Percentiles rank a stretch among this genome's conserved stretches.
phyloP scores from a whole-genome alignment of 768 basidiomycete genomes.

The Serendipita indica region DNA sequence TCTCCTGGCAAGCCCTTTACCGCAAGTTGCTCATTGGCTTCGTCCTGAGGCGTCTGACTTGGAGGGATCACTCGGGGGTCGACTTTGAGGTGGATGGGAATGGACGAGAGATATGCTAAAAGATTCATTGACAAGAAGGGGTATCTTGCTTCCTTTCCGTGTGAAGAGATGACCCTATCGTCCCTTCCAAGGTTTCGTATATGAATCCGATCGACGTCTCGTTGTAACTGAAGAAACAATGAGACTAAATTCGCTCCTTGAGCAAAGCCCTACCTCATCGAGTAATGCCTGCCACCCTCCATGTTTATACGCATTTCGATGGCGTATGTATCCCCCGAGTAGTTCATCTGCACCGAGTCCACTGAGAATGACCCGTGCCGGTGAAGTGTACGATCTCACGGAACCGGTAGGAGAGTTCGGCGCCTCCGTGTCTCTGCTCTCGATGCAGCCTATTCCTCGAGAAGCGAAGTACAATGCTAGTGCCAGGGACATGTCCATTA shows the following conservation, averaged over 20 bases:
- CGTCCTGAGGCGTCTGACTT: not conserved
- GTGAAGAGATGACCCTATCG: conserved; percentile 81
- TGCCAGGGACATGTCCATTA: conserved; percentile 76
- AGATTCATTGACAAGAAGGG: conserved; percentile 77
- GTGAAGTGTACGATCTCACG: conserved; percentile 40
- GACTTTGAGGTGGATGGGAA: conserved; percentile 72
- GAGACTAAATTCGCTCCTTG: conserved; percentile 6
- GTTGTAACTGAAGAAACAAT: conserved; percentile 48
- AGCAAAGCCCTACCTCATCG: conserved; percentile 44
- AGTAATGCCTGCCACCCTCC: conserved; percentile 66
- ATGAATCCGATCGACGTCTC: conserved; percentile 78
- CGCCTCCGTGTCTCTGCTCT: conserved; percentile 23
- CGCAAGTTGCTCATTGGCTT: not conserved
- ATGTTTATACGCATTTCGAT: conserved; percentile 54
- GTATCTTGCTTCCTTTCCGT: conserved; percentile 84
- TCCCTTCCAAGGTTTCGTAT: conserved; percentile 84
- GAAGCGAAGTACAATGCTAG: conserved; percentile 90
- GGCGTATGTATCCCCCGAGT: conserved; percentile 84
- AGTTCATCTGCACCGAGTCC: conserved; percentile 94
- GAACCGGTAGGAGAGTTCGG: conserved; percentile 19
- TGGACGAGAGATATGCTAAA: conserved; percentile 55
- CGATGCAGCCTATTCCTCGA: conserved; percentile 51
- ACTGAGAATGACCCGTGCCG: conserved; percentile 70
- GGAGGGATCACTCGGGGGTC: conserved; percentile 43
- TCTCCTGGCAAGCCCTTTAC: conserved; percentile 65